These are phyloP conservation scores for Cercospora beticola DNA, from an alignment of 2,329 filamentous ascomycete genomes.

Conservation along the genomic window DNA sequence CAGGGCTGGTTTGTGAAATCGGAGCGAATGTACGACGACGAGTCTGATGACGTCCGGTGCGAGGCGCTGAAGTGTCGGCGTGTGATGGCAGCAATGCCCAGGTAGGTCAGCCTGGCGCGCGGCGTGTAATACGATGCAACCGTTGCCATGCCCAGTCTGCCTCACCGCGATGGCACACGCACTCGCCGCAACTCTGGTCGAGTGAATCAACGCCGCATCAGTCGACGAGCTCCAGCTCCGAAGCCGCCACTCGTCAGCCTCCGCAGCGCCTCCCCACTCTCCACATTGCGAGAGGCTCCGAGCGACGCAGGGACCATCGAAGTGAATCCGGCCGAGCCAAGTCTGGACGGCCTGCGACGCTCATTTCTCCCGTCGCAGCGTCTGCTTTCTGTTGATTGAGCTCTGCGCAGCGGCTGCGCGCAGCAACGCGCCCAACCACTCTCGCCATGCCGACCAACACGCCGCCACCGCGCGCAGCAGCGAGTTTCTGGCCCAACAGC, in stretches of 20 bases:
- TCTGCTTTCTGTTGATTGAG: not conserved
- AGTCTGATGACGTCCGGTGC: constrained; percentile 38
- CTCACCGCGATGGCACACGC: not conserved
- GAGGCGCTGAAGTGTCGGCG: constrained; percentile 37
- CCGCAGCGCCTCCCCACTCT: not conserved
- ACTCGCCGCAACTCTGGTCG: not conserved
- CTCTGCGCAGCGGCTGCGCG: constrained; percentile 9
- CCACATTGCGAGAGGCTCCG: not conserved
- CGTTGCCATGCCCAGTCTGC: constrained; percentile 20
- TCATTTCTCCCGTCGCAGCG: not conserved
- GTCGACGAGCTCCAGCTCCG: not conserved
- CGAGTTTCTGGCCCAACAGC: not conserved
- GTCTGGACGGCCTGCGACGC: not conserved
- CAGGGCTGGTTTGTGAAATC: constrained; percentile 65
- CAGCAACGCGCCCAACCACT: constrained; percentile 12
- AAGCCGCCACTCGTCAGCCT: constrained; percentile 4
- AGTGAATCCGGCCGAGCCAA: not conserved
- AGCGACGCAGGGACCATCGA: not conserved
- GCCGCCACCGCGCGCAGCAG: not conserved
- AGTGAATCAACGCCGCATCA: not conserved
- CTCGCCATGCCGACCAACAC: not conserved
- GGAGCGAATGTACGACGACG: constrained; percentile 52
- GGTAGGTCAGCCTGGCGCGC: constrained; percentile 45
- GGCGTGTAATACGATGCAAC: constrained; percentile 31
- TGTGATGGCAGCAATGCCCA: constrained; percentile 39